A percentile compares a stretch with the other conserved stretches of the same genome.
Conservation (phyloP, 306 rosid genomes). For the Cyamopsis tetragonoloba region DNA sequence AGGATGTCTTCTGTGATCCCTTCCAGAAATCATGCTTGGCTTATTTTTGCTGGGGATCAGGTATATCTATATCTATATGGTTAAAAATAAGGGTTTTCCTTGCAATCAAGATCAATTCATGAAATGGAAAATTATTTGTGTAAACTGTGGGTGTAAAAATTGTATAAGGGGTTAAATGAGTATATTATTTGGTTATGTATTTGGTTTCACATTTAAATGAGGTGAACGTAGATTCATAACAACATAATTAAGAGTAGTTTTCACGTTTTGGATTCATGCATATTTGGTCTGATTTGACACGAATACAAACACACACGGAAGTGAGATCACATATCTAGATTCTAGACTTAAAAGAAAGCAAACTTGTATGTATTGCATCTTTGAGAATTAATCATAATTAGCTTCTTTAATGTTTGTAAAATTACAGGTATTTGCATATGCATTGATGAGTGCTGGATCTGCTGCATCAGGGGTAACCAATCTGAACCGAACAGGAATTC, state of each 20-base stretch:
- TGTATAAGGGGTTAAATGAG: too few relatives aligned
- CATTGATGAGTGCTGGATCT: conserved; percentile 85
- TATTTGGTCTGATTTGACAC: too few relatives aligned
- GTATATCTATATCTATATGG: conserved; percentile 32
- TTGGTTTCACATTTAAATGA: too few relatives aligned
- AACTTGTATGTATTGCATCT: too few relatives aligned
- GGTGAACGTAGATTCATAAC: too few relatives aligned
- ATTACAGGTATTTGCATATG: conserved; percentile 77
- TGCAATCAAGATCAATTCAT: neutral
- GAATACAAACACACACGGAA: too few relatives aligned
- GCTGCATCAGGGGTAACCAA: conserved; percentile 86
- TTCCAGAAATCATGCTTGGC: conserved; percentile 81
- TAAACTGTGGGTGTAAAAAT: too few relatives aligned
- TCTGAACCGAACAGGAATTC: conserved; percentile 79
- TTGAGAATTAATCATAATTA: neutral
- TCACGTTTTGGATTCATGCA: too few relatives aligned
- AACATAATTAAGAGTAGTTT: too few relatives aligned
- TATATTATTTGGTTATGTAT: too few relatives aligned
- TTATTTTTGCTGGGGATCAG: conserved; percentile 85
- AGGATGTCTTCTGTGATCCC: conserved; percentile 55
- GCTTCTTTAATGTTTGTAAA: neutral
- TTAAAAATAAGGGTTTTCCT: neutral
- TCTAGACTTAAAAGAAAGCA: too few relatives aligned
- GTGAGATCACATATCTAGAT: too few relatives aligned
- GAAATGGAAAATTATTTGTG: neutral